phyloP scores from a whole-genome alignment of 768 basidiomycete species.

The Xerocomus potaroensis region DNA sequence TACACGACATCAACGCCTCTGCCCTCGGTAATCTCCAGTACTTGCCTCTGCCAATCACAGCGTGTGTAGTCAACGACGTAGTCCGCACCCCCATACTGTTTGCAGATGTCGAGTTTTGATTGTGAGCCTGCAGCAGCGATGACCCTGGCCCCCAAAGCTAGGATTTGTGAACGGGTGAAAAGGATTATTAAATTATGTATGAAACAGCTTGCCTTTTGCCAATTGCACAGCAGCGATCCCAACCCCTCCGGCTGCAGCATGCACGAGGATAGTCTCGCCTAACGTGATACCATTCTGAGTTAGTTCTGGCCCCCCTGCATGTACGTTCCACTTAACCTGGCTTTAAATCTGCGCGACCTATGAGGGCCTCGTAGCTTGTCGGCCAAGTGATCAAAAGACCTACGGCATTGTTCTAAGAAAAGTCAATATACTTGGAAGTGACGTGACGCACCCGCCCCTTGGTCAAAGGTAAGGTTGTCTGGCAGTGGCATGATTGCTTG shows the following conservation, averaged over 20 bases:
- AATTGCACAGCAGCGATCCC: constrained; percentile 90
- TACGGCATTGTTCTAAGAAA: constrained; percentile 23
- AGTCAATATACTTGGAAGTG: not conserved
- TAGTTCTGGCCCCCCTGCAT: constrained; percentile 2
- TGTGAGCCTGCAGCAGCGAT: constrained; percentile 88
- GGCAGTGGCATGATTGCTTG: constrained; percentile 61
- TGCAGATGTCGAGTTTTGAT: constrained; percentile 76
- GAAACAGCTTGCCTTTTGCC: constrained; percentile 68
- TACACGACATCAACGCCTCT: constrained; percentile 85
- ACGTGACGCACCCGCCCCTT: constrained; percentile 67
- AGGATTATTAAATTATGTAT: too few relatives aligned
- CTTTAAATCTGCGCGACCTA: constrained; percentile 77
- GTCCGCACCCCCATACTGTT: constrained; percentile 77
- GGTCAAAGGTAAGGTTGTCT: constrained; percentile 69
- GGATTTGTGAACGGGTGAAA: not conserved
- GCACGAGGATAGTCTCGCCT: constrained; percentile 92
- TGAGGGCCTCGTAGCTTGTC: constrained; percentile 89
- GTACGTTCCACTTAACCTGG: constrained; percentile 45
- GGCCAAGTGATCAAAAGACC: constrained; percentile 88
- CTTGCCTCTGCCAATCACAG: constrained; percentile 85
- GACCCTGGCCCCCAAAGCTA: constrained; percentile 87
- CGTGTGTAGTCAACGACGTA: constrained; percentile 74
- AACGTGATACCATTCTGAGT: not conserved
- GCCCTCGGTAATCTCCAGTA: constrained; percentile 75
- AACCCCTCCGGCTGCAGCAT: constrained; percentile 95